Base-by-base conservation (phyloP, 2,329 filamentous ascomycete genomes). In the Cercospora sp. region DNA sequence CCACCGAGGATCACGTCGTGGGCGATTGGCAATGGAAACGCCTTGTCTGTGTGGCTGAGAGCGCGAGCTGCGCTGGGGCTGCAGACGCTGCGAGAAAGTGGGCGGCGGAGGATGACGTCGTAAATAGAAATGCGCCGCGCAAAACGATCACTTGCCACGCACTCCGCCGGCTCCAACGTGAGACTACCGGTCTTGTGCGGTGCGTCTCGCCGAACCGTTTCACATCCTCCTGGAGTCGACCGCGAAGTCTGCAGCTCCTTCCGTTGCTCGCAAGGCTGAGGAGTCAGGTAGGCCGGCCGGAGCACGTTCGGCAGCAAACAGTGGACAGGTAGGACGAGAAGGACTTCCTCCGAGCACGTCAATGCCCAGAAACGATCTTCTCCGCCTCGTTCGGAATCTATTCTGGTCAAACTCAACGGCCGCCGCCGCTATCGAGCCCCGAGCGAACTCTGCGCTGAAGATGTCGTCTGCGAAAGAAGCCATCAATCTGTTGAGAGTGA, bases 401-500 rank as follows among this genome's bases (percentile, higher is more conserved):
- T 58, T 67, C 62, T 64, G 62, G 55, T 59, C 55, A 20, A 13
- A 20, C 55, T 13, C 55, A 36, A 30, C 31, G 6, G 59, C 59
- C 59, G 59, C 33, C 42, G 9, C 33, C 20, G 59, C 64, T 55
- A 55, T 55, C 12, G 57, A 31, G 55, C 30, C 59, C 23, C 42
- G 26, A 18, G 13, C 31, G 59, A 36, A 33, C 59, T 30, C 30
- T 55, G 61, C n/a, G 20, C 33, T 48, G 23, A 36, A 53, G 33
- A 42, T 51, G 66, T 65, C 59, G 12, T 51, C 48, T 20, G 59
- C 63, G 20, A 62, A 64, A 16, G 62, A 64, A 55, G 59, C 80
- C 20, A 90, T 91, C 76, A 90, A 91, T 75, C 82, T 91, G 66
- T 81, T 90, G 64, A 84, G 87, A 55, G 90, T 55, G 48, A 55